Base-by-base conservation (phyloP, 306 rosid genomes). In the Vigna trinervia region DNA sequence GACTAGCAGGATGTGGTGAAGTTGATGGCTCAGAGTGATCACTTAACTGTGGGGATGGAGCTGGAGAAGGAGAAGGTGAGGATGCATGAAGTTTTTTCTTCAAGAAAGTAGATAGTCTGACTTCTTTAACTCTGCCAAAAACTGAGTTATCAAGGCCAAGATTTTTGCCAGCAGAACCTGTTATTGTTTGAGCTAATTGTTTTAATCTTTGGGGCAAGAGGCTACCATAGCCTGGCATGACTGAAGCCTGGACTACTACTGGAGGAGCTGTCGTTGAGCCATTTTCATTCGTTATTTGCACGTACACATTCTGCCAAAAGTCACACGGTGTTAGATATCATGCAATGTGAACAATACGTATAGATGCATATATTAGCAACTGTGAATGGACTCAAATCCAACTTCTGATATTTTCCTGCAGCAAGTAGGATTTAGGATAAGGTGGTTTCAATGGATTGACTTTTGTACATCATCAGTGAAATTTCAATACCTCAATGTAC, bases 41-140 rank as follows among this genome's bases (percentile, higher is more conserved):
- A 52, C 26, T 58, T 8, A 39, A 75, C 66, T 75, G 82, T 9
- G 92, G 92, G 32, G 94, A 82, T 59, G 98, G 96, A 66, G 90
- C 90, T 14, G 98, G 96, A 69, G 92, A 87, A 20, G 94, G 84
- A 82, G 84, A 75, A 9, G 93, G 96, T 20, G 95, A 69, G 12
- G 76, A 51, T 23, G 89, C 80, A 45, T 77, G 78, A 7, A 85
- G 81, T 23, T 83, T 77, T 64, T 89, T 88, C 83, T 78, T 84
- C 9, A 89, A 81, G 74, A 22, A 85, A 64, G 96, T 84, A 69
- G 97, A 90, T 81, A 95, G 82, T 56, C 85, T 86, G 57, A 95
- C 76, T 78, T 88, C 85, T 79, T 86, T 90, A 57, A 95, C 98
- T 81, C 80, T 81, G 74, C 98, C 98, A 76, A 95, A 95, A 28